A percentile compares a stretch with the other conserved stretches of the same genome.
These are phyloP conservation scores for Sporothrix luriei DNA, from an alignment of 2,329 filamentous ascomycete genomes.

Conservation along the genomic window DNA sequence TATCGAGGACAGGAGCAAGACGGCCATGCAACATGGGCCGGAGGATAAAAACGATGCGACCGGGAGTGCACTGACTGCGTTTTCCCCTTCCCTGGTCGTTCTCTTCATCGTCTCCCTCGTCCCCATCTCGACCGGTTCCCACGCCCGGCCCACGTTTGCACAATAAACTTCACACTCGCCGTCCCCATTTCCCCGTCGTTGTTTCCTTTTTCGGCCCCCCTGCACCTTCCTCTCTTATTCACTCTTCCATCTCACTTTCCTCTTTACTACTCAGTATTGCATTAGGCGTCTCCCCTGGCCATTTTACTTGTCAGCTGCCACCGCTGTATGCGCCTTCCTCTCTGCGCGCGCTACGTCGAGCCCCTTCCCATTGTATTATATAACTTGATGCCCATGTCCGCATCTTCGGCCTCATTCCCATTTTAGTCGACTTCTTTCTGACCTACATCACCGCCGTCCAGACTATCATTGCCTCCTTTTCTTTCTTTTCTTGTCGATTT, in stretches of 20 bases:
- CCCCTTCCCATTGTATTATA: constrained; percentile 18
- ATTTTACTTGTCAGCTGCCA: background rate
- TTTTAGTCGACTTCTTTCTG: constrained; percentile 16
- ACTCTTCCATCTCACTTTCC: constrained; percentile 4
- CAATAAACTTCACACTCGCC: constrained; percentile 5
- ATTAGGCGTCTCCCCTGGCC: background rate
- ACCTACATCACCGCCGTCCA: background rate
- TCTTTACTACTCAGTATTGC: background rate
- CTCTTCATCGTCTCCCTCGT: constrained; percentile 20
- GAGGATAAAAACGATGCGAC: constrained; percentile 24
- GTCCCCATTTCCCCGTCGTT: background rate
- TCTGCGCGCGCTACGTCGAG: background rate
- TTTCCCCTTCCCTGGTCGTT: constrained; percentile 5
- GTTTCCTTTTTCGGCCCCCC: background rate
- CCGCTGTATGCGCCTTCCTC: background rate
- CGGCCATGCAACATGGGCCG: constrained; percentile 13
- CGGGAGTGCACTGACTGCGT: constrained; percentile 22
- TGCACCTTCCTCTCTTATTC: constrained; percentile 2
- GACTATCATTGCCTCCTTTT: background rate
- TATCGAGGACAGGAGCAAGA: constrained; percentile 7
- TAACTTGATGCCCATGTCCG: constrained; percentile 17
- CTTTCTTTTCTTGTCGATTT: constrained; percentile 29
- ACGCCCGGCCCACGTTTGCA: background rate
- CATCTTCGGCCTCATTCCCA: constrained; percentile 19
- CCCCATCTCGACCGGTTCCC: constrained; percentile 9